Evolutionary conservation across 139 green algal genomes (phyloP).

Genomic region (Zygnema cylindricum): DNA sequence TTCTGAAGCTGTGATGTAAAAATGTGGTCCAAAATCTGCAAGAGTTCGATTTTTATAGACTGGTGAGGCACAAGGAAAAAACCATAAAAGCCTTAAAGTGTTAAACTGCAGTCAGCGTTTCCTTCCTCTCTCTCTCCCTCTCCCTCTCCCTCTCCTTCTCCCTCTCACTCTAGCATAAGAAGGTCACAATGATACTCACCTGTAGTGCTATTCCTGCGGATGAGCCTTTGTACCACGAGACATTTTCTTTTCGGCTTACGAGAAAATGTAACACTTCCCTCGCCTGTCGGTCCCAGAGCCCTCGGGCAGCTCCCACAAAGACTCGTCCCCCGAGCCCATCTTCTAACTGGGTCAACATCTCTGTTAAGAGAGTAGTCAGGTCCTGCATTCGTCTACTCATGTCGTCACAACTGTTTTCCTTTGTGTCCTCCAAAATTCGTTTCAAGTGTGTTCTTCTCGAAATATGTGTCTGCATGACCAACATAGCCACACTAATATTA

Average conservation of each 20-base stretch:
- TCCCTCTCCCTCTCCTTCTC: no score
- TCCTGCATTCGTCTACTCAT: slow-evolving; percentile 51
- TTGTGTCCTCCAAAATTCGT: slow-evolving; percentile 42
- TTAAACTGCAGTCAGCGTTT: no score
- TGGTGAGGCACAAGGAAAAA: no score
- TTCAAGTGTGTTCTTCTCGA: slow-evolving; percentile 39
- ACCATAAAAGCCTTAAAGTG: no score
- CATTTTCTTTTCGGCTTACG: slow-evolving; percentile 55
- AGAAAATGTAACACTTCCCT: slow-evolving; percentile 54
- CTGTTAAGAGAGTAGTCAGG: slow-evolving; percentile 2
- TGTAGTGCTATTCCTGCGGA: slow-evolving; percentile 53
- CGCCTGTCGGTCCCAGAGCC: slow-evolving; percentile 49
- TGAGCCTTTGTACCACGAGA: slow-evolving; percentile 55
- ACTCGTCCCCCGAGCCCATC: slow-evolving; percentile 33
- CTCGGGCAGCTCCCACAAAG: slow-evolving; percentile 17
- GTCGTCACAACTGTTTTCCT: slow-evolving; percentile 40
- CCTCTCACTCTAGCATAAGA: no score
- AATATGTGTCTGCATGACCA: not conserved
- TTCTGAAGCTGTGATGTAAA: slow-evolving; percentile 46
- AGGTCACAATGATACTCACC: no score
- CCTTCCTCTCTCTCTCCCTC: no score
- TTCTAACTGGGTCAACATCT: slow-evolving; percentile 27
- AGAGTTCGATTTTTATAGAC: no score
- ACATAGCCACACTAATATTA: no score
- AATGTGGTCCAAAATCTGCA: slow-evolving; percentile 55